Conservation (phyloP, 345 rosid species). For the Nasturtium officinale region DNA sequence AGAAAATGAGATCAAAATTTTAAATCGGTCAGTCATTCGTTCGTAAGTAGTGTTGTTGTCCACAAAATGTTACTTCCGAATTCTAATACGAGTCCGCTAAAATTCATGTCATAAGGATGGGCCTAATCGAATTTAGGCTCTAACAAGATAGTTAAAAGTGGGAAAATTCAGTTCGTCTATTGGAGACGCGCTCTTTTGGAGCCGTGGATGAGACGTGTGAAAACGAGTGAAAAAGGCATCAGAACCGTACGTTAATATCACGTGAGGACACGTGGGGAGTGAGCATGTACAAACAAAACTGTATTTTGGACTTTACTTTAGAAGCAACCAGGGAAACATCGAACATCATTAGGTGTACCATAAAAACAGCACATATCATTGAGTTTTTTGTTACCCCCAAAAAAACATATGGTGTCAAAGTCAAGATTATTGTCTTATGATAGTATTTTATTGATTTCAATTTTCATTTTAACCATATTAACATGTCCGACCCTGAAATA, state of each 20-base stretch:
- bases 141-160: neutral
- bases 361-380: constrained; percentile 41
- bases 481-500: too few relatives aligned
- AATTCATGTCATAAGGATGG: neutral
- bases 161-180: neutral
- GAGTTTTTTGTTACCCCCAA: constrained; percentile 38
- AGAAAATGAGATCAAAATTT: neutral
- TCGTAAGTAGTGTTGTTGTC: neutral
- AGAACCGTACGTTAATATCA: constrained; percentile 44
- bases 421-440: constrained; percentile 18
- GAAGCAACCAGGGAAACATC: constrained; percentile 45
- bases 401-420: constrained; percentile 30
- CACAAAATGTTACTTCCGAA: neutral
- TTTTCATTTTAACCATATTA: neutral
- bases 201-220: constrained; percentile 34
- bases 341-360: constrained; percentile 41
- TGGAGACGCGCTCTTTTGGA: constrained; percentile 12
- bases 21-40: neutral
- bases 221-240: constrained; percentile 6
- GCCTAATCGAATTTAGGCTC: neutral
- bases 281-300: constrained; percentile 49
- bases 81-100: neutral
- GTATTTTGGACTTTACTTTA: constrained; percentile 61
- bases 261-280: constrained; percentile 70
- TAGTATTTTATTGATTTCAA: neutral